Conservation (phyloP, 2,329 filamentous ascomycete genomes). For the Colletotrichum higginsianum region DNA sequence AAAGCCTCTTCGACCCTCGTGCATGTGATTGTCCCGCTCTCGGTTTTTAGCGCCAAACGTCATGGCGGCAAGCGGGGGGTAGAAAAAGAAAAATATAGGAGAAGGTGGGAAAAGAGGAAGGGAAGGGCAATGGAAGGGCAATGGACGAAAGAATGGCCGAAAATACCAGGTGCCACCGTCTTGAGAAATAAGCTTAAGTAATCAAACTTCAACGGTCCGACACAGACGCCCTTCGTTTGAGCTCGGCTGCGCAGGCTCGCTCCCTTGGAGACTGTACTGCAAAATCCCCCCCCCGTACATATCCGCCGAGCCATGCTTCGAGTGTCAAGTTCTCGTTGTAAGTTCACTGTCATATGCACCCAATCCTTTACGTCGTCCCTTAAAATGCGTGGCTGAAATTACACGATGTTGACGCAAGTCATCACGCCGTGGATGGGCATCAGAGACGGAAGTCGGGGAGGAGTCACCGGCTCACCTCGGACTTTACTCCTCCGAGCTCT, state of each 20-base stretch:
- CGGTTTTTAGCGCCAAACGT: constrained; percentile 29
- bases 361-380: background rate
- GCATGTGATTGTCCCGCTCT: constrained; percentile 27
- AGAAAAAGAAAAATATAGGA: background rate
- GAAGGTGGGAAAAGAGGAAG: constrained; percentile 2
- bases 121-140: constrained; percentile 10
- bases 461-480: constrained; percentile 22
- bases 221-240: background rate
- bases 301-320: background rate
- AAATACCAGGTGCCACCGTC: constrained; percentile 27
- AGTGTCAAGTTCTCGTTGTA: background rate
- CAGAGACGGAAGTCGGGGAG: constrained; percentile 5
- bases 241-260: background rate
- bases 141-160: background rate
- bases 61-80: constrained; percentile 32
- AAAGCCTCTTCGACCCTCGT: background rate
- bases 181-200: constrained; percentile 31
- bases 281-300: background rate
- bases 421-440: background rate
- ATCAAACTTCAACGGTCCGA: constrained; percentile 24
- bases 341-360: background rate
- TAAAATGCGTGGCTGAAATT: constrained; percentile 8
- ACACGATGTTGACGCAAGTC: constrained; percentile 24
- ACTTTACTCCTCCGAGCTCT: constrained; percentile 28
- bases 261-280: background rate